Evolutionary conservation across 441 rosid species (phyloP), one percentile per base, ranked within the genome.

Genomic region (Lepidium campestre): DNA sequence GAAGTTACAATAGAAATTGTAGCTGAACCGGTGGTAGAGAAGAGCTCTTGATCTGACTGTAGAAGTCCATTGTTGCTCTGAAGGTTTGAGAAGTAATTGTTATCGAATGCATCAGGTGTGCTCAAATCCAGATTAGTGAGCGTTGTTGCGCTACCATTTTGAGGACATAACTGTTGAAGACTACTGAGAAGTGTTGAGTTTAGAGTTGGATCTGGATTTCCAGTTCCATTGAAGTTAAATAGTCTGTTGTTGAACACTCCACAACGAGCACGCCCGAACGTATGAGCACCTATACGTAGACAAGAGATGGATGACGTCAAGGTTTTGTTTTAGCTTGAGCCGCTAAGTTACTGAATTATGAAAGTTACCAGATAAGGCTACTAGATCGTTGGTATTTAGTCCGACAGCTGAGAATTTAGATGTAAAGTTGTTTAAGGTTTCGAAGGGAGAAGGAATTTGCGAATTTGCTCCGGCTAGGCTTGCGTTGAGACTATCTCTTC

Each of bases 191-290:
- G 78, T 6, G 75, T 70, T 2, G 85, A 2, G 55, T 85, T 85
- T 19, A 84, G 2, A 17, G 78, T 73, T 0, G 78, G 60, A 42
- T 86, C 91, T 0, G 84, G 79, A 29, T 71, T 80, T 7, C 83
- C 80, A 0, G 78, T 54, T 7, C 77, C 79, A 11, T 44, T 64
- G 67, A 83, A 85, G 73, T 85, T 79, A 70, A 70, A 81, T 31
- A 90, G 67, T 12, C 97, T 78, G 8, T 71, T 65, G 47, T 54
- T 74, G 81, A 90, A 86, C 0, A 78, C 66, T 12, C 32, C 36
- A 47, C 97, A 88, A 46, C 57, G 76, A 53, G 78, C 89, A 47
- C 67, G 80, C 19, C 97, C 95, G 48, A 88, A 80, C 22, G 97
- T 86, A 74, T 86, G 95, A 1, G 81, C 85, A 17, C 95, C 95